Conservation (phyloP, 768 basidiomycete species). For the Kwoniella bestiolae region DNA sequence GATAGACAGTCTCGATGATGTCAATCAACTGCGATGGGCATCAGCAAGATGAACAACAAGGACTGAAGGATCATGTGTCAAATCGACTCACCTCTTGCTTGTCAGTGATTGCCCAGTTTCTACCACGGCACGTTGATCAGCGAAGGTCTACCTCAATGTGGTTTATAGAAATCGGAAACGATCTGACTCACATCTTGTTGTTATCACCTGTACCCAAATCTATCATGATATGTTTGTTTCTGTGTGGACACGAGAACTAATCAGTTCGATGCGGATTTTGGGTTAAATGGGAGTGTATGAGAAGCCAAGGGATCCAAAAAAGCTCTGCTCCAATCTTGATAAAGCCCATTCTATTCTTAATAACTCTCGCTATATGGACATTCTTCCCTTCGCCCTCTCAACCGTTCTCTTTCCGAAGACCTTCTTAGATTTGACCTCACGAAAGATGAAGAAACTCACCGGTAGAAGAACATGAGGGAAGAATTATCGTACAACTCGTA, state of each 20-base stretch:
- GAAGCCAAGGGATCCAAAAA: too few species aligned
- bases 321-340: too few species aligned
- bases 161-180: background rate
- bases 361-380: too few species aligned
- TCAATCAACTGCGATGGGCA: slow-evolving; percentile 74
- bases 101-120: slow-evolving; percentile 99
- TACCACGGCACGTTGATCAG: slow-evolving; percentile 53
- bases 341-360: too few species aligned
- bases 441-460: slow-evolving; percentile 63
- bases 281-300: too few species aligned
- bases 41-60: background rate
- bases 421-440: too few species aligned
- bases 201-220: slow-evolving; percentile 99
- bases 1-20: slow-evolving; percentile 96
- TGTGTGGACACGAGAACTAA: slow-evolving; percentile 51
- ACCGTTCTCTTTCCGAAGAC: too few species aligned
- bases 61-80: background rate
- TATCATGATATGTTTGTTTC: slow-evolving; percentile 99
- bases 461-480: slow-evolving; percentile 97
- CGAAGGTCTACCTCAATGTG: background rate
- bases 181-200: slow-evolving; percentile 87
- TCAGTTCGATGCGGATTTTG: slow-evolving; percentile 23
- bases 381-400: too few species aligned
- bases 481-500: slow-evolving; percentile 97
- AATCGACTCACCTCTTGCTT: slow-evolving; percentile 87